A percentile compares a stretch with the other conserved stretches of the same genome.
phyloP scores from a whole-genome alignment of 192 early-diverging fungal species.

The Endogone sp. region DNA sequence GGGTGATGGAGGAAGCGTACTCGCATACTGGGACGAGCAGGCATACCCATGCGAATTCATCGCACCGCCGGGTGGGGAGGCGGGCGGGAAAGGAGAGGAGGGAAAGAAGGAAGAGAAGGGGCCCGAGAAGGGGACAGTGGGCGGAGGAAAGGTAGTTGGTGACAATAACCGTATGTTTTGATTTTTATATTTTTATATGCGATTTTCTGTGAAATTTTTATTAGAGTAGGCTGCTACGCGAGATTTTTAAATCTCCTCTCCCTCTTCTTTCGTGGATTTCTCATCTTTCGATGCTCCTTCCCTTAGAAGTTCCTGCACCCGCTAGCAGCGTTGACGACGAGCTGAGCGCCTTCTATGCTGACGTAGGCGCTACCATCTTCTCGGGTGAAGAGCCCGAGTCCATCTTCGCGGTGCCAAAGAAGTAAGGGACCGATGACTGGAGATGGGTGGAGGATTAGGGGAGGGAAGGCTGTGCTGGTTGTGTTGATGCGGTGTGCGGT shows the following conservation, averaged over 20 bases:
- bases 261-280: too few relatives aligned
- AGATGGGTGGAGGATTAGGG: too few relatives aligned
- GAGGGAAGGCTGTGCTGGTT: too few relatives aligned
- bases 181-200: too few relatives aligned
- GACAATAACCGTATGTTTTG: not conserved
- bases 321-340: constrained; percentile 45
- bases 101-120: constrained; percentile 17
- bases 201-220: too few relatives aligned
- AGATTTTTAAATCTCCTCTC: too few relatives aligned
- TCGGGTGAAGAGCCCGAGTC: too few relatives aligned
- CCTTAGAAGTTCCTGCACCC: not conserved
- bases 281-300: too few relatives aligned
- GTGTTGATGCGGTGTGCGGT: too few relatives aligned
- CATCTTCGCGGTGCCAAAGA: too few relatives aligned
- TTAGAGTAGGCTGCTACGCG: too few relatives aligned
- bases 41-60: constrained; percentile 48
- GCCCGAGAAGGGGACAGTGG: constrained; percentile 5
- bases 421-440: too few relatives aligned
- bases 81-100: not conserved
- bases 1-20: constrained; percentile 33
- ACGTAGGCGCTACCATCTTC: constrained; percentile 29
- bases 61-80: constrained; percentile 19
- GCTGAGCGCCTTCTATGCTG: constrained; percentile 58
- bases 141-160: constrained; percentile 5
- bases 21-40: constrained; percentile 60